Conservation (phyloP, 2,329 filamentous ascomycete species). For the Neophaeococcomyces mojaviensis region DNA sequence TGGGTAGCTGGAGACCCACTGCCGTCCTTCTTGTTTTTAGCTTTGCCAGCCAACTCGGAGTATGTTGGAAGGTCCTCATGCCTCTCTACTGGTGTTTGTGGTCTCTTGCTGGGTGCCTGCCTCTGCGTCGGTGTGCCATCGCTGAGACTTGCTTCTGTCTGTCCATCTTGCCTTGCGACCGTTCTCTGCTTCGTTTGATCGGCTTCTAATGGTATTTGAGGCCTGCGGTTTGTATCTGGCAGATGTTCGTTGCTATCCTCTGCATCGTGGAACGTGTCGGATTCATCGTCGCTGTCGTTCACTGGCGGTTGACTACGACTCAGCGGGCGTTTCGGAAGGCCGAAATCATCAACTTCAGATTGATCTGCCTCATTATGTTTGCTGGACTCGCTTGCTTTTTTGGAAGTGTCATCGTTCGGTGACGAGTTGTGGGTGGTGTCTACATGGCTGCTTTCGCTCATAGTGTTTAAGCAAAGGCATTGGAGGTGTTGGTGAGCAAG, state of each 20-base stretch:
- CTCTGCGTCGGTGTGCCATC: not conserved
- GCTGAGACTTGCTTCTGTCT: not conserved
- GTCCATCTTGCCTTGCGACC: not conserved
- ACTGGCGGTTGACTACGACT: slow-evolving; percentile 7
- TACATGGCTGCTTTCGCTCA: slow-evolving; percentile 24
- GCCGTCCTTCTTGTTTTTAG: not conserved
- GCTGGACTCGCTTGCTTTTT: slow-evolving; percentile 16
- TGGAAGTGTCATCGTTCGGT: not conserved
- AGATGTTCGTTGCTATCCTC: slow-evolving; percentile 19
- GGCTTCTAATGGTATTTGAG: not conserved
- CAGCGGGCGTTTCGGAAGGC: slow-evolving; percentile 50
- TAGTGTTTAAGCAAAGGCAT: slow-evolving; percentile 5
- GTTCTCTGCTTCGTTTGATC: not conserved
- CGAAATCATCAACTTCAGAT: slow-evolving; percentile 61
- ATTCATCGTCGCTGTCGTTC: slow-evolving; percentile 34
- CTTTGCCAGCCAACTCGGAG: too few relatives aligned
- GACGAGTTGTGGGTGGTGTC: not conserved
- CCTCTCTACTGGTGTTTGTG: not conserved
- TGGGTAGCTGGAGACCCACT: not conserved
- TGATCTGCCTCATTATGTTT: slow-evolving; percentile 20
- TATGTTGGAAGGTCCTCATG: not conserved
- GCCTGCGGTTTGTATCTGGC: not conserved
- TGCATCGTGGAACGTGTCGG: slow-evolving; percentile 32
- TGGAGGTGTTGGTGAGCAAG: not conserved
- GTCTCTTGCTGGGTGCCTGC: not conserved